Evolutionary conservation across 495 filamentous ascomycete species (phyloP).

Genomic region (Parathielavia appendiculata): DNA sequence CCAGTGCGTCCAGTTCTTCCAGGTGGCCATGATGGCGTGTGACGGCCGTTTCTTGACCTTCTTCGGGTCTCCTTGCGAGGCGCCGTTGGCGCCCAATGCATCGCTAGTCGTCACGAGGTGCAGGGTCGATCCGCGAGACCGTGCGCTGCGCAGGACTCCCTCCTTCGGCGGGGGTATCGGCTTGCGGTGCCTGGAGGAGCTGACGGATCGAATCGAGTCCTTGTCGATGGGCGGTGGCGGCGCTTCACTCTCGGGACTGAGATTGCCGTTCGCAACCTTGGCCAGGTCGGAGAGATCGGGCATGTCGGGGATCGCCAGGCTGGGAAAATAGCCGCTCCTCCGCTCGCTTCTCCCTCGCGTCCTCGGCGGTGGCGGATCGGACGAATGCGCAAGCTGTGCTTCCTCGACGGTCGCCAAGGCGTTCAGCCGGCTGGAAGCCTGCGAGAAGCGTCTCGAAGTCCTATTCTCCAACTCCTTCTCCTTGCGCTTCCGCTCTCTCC

Average conservation of each 20-base stretch:
- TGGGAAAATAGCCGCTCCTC: slow-evolving; percentile 47
- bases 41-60: slow-evolving; percentile 46
- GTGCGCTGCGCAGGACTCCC: slow-evolving; percentile 51
- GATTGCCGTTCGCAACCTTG: slow-evolving; percentile 30
- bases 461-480: slow-evolving; percentile 79
- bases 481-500: slow-evolving; percentile 77
- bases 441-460: slow-evolving; percentile 73
- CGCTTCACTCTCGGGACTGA: slow-evolving; percentile 39
- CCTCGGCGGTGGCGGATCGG: slow-evolving; percentile 51
- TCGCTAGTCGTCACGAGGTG: slow-evolving; percentile 66
- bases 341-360: slow-evolving; percentile 51
- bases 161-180: slow-evolving; percentile 88
- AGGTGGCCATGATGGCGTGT: slow-evolving; percentile 55
- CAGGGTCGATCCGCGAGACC: slow-evolving; percentile 70
- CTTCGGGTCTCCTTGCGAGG: slow-evolving; percentile 29
- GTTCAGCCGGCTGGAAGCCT: slow-evolving; percentile 78
- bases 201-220: slow-evolving; percentile 64
- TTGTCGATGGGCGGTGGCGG: slow-evolving; percentile 72
- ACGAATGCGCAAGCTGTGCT: slow-evolving; percentile 37
- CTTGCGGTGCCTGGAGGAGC: slow-evolving; percentile 60
- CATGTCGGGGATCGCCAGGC: slow-evolving; percentile 56
- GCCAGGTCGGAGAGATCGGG: slow-evolving; percentile 65
- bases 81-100: slow-evolving; percentile 30
- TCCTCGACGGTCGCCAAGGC: slow-evolving; percentile 74
- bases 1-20: slow-evolving; percentile 64